Evolutionary conservation across 139 green algal genomes (phyloP), one percentile per base, ranked within the genome.

Genomic region (Spirogloea muscicola): DNA sequence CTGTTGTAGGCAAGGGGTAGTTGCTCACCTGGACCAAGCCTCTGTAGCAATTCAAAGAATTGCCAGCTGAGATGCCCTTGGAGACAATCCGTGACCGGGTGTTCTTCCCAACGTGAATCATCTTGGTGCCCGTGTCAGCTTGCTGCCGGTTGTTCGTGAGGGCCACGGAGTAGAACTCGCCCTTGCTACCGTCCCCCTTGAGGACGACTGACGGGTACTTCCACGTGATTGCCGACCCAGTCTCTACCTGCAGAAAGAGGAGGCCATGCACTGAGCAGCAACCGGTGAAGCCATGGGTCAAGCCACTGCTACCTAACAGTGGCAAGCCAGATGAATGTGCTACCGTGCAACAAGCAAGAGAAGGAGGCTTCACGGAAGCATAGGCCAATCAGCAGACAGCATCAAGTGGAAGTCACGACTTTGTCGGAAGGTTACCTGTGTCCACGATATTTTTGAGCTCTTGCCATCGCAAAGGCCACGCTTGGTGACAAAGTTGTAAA

Each of bases 401-500:
- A n/a, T n/a, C n/a, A n/a, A n/a, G n/a, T n/a, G n/a, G n/a, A n/a
- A n/a, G n/a, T n/a, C n/a, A n/a, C n/a, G n/a, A n/a, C n/a, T n/a
- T n/a, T n/a, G n/a, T n/a, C n/a, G n/a, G n/a, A n/a, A n/a, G n/a
- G n/a, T n/a, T n/a, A 69, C 60, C 89, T 98, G 93, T 7, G 94
- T 99, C 94, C 94, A 99, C 1, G 89, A 96, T 72, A 99, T 97
- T 87, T 98, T 98, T 63, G 91, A 92, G 72, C 89, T 84, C 10
- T 87, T 85, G 0, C 94, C 94, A 27, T 88, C 76, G 85, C 94
- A 99, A 66, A 99, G 82, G 5, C 91, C 94, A 13, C 94, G 87
- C 89, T 99, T 99, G 71, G 94, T 99, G 10, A 99, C 94, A 86
- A 99, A 98, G 85, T 98, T 99, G 90, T 97, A 98, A 85, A 99